These are phyloP conservation scores for Candida stauntonica DNA, from an alignment of 805 yeast genomes.

Conservation along the genomic window DNA sequence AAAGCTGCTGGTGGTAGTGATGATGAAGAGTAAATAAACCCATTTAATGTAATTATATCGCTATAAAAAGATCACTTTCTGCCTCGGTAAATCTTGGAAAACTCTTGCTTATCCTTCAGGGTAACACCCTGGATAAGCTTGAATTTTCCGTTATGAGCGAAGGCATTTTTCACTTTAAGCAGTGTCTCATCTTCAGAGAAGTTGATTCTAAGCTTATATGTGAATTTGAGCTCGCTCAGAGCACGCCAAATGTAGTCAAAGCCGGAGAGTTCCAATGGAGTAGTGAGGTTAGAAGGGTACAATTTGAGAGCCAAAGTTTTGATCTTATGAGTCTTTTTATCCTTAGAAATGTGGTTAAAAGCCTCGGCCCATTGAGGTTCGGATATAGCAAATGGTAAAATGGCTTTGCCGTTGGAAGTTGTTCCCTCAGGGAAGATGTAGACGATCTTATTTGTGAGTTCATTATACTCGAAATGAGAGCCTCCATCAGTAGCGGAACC, in stretches of 20 bases:
- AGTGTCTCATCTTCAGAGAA: conserved; percentile 22
- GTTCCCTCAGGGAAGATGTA: conserved; percentile 78
- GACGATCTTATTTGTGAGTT: conserved; percentile 38
- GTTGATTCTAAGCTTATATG: conserved; percentile 25
- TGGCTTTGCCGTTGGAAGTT: conserved; percentile 74
- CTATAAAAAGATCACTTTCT: conserved; percentile 14
- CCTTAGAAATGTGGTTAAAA: conserved; percentile 5
- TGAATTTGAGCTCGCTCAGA: conserved; percentile 20
- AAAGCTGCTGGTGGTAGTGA: conserved; percentile 67
- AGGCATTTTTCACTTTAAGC: conserved; percentile 26
- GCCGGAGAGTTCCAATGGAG: conserved; percentile 27
- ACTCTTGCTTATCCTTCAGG: conserved; percentile 39
- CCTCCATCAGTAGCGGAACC: conserved; percentile 19
- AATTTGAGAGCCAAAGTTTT: conserved; percentile 29
- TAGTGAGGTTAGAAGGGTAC: conserved; percentile 27
- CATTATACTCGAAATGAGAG: conserved; percentile 1
- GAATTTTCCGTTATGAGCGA: conserved; percentile 44
- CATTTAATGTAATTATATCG: neutral
- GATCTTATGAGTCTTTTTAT: conserved; percentile 8
- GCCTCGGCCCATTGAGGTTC: conserved; percentile 22
- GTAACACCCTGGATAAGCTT: conserved; percentile 42
- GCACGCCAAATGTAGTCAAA: conserved; percentile 19
- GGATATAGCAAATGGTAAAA: conserved; percentile 50
- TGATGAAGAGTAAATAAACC: neutral
- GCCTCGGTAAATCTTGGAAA: conserved; percentile 33